Percentiles rank a stretch among this genome's conserved stretches.
These are phyloP conservation scores for Alternaria incomplexa DNA, from an alignment of 2,329 filamentous ascomycete genomes.

Conservation along the genomic window DNA sequence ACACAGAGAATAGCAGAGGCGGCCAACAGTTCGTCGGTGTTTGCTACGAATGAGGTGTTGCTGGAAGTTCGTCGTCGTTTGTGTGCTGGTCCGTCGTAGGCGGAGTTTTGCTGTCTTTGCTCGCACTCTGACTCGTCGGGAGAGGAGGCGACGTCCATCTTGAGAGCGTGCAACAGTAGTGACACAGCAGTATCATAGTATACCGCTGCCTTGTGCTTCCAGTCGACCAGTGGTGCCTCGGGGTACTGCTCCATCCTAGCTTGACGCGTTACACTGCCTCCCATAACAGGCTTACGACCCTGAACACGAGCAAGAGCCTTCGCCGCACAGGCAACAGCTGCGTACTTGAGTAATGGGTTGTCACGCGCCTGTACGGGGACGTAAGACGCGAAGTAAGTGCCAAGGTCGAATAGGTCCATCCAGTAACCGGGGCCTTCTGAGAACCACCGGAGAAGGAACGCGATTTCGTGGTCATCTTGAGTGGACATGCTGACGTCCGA, in stretches of 20 bases:
- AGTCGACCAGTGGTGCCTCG: constrained; percentile 57
- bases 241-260: constrained; percentile 61
- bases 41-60: constrained; percentile 48
- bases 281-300: constrained; percentile 58
- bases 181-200: constrained; percentile 66
- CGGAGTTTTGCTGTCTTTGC: constrained; percentile 11
- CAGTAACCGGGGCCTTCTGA: constrained; percentile 66
- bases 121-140: constrained; percentile 40
- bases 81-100: constrained; percentile 22
- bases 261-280: constrained; percentile 56
- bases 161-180: constrained; percentile 49
- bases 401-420: constrained; percentile 64
- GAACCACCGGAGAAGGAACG: constrained; percentile 66
- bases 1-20: constrained; percentile 71
- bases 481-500: constrained; percentile 28
- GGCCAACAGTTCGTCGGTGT: constrained; percentile 66
- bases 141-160: constrained; percentile 38
- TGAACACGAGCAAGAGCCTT: constrained; percentile 65
- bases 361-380: constrained; percentile 63
- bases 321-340: constrained; percentile 66
- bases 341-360: constrained; percentile 59
- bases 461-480: constrained; percentile 60
- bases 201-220: constrained; percentile 65
- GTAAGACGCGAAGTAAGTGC: constrained; percentile 65
- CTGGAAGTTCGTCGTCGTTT: constrained; percentile 54